Conservation (phyloP, 75 land plant genomes). For the Selaginella tamariscina region DNA sequence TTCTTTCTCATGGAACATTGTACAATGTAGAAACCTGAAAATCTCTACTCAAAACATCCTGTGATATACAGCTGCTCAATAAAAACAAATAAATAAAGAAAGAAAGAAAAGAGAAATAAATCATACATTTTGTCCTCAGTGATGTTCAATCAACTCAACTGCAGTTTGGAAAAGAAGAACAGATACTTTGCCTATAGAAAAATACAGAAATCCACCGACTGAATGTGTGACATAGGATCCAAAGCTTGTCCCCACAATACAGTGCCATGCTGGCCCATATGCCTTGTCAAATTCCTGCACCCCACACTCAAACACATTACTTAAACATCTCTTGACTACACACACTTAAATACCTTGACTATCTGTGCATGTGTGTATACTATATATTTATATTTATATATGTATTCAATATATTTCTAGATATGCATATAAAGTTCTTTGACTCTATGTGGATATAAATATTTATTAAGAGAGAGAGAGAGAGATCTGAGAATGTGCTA, state of each 20-base stretch:
- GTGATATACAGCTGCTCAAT: no score
- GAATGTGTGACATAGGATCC: constrained; percentile 10
- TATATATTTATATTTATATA: no score
- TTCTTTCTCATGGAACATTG: no score
- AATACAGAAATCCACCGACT: constrained; percentile 7
- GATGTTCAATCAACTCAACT: constrained; percentile 2
- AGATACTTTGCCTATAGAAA: constrained; percentile 9
- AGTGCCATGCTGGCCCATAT: constrained; percentile 11
- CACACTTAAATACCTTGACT: neutral
- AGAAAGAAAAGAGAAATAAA: no score
- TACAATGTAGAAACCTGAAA: no score
- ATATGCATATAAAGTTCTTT: no score
- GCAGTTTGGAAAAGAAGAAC: constrained; percentile 13
- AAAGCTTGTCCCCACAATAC: constrained; percentile 13
- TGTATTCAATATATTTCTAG: no score
- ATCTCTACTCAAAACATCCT: no score
- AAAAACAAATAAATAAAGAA: no score
- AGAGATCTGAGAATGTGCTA: no score
- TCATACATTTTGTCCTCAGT: neutral
- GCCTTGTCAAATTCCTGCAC: constrained; percentile 11
- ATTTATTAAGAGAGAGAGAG: neutral
- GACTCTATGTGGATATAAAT: neutral
- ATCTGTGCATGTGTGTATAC: neutral
- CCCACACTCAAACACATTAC: neutral
- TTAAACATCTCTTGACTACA: constrained; percentile 5